Evolutionary conservation across 177 flowering plant species (phyloP), one percentile per base, ranked within the genome.

Genomic region (Telopea speciosissima): DNA sequence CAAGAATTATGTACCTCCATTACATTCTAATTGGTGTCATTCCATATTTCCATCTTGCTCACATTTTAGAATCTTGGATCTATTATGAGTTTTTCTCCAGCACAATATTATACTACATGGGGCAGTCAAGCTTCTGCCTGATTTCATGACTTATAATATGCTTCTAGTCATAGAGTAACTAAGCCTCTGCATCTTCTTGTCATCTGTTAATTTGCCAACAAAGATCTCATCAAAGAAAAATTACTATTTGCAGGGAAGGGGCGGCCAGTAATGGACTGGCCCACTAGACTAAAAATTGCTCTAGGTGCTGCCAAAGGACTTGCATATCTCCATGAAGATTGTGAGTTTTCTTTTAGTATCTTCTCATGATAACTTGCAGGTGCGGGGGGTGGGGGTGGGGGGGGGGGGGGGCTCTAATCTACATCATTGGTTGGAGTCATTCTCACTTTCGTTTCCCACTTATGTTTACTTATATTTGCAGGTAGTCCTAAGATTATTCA

Each of bases 401-500:
- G 40, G 9, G 40, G 40, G 56, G 36, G 0, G 52, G 13, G 19
- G 21, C 33, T 25, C 24, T 52, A 25, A 24, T 28, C 45, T 44
- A 25, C 10, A 24, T 4, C 24, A 22, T 21, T 61, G 31, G 6
- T 67, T 49, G 22, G 9, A 59, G 28, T 5, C 31, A 11, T 65
- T 52, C 33, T 64, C n/a, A 26, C n/a, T n/a, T n/a, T n/a, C n/a
- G n/a, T n/a, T n/a, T n/a, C n/a, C n/a, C n/a, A n/a, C 42, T 44
- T 42, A 60, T 25, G n/a, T 28, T 23, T 40, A 19, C 31, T 33
- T 70, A 16, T 72, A 31, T 63, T 23, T 81, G 73, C 87, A 93
- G 97, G 98, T 66, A 83, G 87, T 75, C 98, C 98, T 17, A 87
- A 78, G 67, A 90, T 93, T 65, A 87, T 93, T 74, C 98, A 93